Conservation (phyloP, 2,329 filamentous ascomycete species). For the Pseudogymnoascus sp. region DNA sequence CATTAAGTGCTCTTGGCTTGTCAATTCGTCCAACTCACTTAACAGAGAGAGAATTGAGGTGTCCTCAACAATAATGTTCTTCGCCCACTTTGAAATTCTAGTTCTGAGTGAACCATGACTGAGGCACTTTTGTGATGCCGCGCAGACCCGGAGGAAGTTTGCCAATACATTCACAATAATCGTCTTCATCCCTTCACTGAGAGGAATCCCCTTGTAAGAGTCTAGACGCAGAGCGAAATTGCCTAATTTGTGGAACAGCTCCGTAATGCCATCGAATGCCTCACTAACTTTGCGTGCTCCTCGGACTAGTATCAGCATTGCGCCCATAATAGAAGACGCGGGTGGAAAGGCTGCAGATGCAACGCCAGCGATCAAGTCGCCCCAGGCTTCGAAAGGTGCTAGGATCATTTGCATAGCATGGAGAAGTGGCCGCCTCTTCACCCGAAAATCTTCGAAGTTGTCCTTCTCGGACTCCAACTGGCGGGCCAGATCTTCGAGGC, state of each 20-base stretch:
- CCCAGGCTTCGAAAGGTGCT: constrained; percentile 2
- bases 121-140: not conserved
- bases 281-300: not conserved
- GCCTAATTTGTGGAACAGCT: not conserved
- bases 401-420: constrained; percentile 6
- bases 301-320: not conserved
- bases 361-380: not conserved
- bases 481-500: not conserved
- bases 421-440: constrained; percentile 1
- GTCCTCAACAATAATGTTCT: not conserved
- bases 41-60: not conserved
- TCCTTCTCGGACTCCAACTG: not conserved
- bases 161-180: constrained; percentile 1
- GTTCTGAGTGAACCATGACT: not conserved
- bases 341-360: not conserved
- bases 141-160: not conserved
- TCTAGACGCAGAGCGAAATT: not conserved
- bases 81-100: not conserved
- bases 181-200: not conserved
- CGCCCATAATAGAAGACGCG: not conserved
- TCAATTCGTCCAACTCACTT: not conserved
- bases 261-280: not conserved
- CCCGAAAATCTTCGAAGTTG: constrained; percentile 3
- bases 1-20: not conserved
- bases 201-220: not conserved